Percentiles rank a stretch among this genome's conserved stretches.
Conservation (phyloP, 352 stramenopile genomes). For the Phytophthora multivora region DNA sequence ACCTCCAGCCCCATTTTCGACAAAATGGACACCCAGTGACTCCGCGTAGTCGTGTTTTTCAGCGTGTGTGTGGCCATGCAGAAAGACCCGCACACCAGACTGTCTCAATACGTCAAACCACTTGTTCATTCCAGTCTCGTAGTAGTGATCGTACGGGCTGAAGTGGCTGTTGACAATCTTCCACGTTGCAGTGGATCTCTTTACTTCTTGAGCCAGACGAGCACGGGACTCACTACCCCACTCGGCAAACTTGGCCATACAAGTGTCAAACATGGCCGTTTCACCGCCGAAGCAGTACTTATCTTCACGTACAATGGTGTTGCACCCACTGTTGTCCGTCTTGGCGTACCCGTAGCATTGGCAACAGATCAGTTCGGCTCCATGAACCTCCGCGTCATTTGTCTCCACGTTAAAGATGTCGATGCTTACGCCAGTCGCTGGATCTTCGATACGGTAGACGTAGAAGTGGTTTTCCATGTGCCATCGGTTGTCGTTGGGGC, state of each 20-base stretch:
- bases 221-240: conserved; percentile 13
- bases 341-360: conserved; percentile 23
- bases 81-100: conserved; percentile 42
- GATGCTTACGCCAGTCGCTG: conserved; percentile 8
- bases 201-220: conserved; percentile 4
- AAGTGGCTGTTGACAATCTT: conserved; percentile 26
- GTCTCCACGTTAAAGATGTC: conserved; percentile 27
- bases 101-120: conserved; percentile 10
- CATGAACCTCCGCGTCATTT: conserved; percentile 14
- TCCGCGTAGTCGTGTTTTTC: conserved; percentile 52
- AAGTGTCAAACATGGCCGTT: conserved; percentile 10
- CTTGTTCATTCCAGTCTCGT: conserved; percentile 8
- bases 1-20: conserved; percentile 64
- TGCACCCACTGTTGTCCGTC: conserved; percentile 4
- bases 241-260: conserved; percentile 4
- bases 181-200: conserved; percentile 17
- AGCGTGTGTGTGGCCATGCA: conserved; percentile 28
- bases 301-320: conserved; percentile 5
- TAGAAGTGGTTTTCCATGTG: conserved; percentile 21
- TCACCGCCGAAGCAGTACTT: conserved; percentile 15
- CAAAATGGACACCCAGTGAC: conserved; percentile 52
- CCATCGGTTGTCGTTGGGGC: conserved; percentile 22
- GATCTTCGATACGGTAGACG: conserved; percentile 12
- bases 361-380: conserved; percentile 10
- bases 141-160: conserved; percentile 16